Evolutionary conservation across 495 filamentous ascomycete genomes (phyloP), one percentile per base, ranked within the genome.

Genomic region (Annulohypoxylon nitens): DNA sequence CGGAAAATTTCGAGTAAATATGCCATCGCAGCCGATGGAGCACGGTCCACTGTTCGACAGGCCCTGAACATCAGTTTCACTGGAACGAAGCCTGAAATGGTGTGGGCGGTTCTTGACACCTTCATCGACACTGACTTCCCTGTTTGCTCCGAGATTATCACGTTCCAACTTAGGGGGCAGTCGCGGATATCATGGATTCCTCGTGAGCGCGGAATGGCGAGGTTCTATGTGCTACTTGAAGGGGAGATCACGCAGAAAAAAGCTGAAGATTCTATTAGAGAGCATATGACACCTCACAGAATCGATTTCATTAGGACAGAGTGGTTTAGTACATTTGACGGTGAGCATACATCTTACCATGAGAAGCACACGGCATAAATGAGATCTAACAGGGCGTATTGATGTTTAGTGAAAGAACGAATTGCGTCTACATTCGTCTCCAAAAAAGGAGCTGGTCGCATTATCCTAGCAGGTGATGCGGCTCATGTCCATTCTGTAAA

Each of bases 401-500:
- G 45, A 9, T n/a, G 2, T 62, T 63, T 64, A 78, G 75, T 78
- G 39, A 76, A 76, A 47, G 74, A 75, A 43, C 33, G 76, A 25
- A 76, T 78, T 25, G 76, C 69, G 5, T 71, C 63, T 0, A 71
- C 70, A 0, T 78, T 78, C 25, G 63, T 78, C 26, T 74, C 76
- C 14, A 68, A 68, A 14, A 55, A 63, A 36, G 59, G 62, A 55
- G 41, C 43, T 25, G 70, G 70, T 7, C 76, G 84, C 14, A 73
- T 86, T 30, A 82, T 87, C 62, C 70, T 87, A 1, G 84, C 83
- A 9, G 85, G 86, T 2, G 86, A 88, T 61, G 84, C 86, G 0
- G 85, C 85, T 5, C 85, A 88, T 61, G 81, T 82, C 0, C 81
- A 86, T n/a, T 82, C 81, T 4, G 85, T 85, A 5, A 82, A 80